Base-by-base conservation (phyloP, 1,139 yeast species). In the Debaryomyces sp. region DNA sequence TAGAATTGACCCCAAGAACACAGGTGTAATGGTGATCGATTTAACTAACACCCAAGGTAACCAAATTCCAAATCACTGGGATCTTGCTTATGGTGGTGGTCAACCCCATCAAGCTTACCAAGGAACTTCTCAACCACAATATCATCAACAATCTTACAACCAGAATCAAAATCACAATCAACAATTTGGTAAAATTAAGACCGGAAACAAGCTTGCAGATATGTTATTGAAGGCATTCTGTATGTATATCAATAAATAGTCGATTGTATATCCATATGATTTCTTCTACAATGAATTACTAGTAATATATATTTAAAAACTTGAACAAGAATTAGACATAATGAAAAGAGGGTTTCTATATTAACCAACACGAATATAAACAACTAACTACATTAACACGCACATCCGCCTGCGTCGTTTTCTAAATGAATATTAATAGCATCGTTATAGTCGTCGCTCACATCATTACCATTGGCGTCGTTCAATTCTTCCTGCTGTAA, bases 351-450 rank as follows among this genome's bases (percentile, higher is more conserved):
- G 36, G 36, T 10, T 13, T 41, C 43, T 41, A 41, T 41, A 27
- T 32, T 23, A 30, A 39, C 33, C 23, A 27, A 1, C 13, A 29
- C 15, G 22, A 27, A 26, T 17, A 29, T 22, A 29, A 18, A 21
- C 23, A 13, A 41, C 24, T 18, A 37, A 29, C 17, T 17, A 35
- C 15, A 12, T 52, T 62, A 90, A 70, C 97, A 91, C 15, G 85
- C 86, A 76, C 97, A 92, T 10, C 86, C 81, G 50, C 83, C 76
- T 49, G 81, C 73, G 51, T 90, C 97, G 47, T 85, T 86, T 62
- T 92, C 98, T 62, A 92, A 80, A 64, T 90, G 95, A 62, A 94
- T 92, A 68, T 92, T 92, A 55, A 94, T 92, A 39, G 98, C 97
- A 69, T 94, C 98, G 46, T 95, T 89, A 67, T 90, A 92, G 68